A percentile compares a stretch with the other conserved stretches of the same genome.
phyloP scores from a whole-genome alignment of 805 yeast species.

The Metschnikowia reukaufii region DNA sequence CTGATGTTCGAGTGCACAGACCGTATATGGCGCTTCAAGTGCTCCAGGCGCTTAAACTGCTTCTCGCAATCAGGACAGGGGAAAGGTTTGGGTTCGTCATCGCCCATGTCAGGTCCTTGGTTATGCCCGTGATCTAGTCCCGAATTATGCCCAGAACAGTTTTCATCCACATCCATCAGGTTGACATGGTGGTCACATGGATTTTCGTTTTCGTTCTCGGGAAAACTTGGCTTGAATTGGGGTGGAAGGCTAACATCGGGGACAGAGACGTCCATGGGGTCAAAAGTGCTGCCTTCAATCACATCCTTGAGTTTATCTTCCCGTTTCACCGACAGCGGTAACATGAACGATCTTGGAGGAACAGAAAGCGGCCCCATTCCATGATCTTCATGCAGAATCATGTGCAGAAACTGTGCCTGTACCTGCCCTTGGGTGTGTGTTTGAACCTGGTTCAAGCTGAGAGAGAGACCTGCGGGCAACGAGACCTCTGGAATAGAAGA shows the following conservation, averaged over 20 bases:
- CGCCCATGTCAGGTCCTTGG: slow-evolving; percentile 4
- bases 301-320: background rate
- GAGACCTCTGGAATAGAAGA: slow-evolving; percentile 8
- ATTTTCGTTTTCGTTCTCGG: too few relatives aligned
- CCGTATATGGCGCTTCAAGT: slow-evolving; percentile 42
- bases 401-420: slow-evolving; percentile 4
- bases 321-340: slow-evolving; percentile 3
- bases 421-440: background rate
- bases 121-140: too few relatives aligned
- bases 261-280: background rate
- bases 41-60: slow-evolving; percentile 45
- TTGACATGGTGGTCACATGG: too few relatives aligned
- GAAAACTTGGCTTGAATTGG: background rate
- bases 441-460: background rate
- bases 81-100: slow-evolving; percentile 26
- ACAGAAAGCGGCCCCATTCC: background rate
- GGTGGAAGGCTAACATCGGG: background rate
- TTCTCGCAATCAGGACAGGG: slow-evolving; percentile 45
- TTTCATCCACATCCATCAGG: background rate
- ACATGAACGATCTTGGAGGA: background rate
- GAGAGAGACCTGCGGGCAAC: background rate
- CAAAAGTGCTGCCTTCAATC: background rate
- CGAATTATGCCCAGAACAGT: too few relatives aligned
- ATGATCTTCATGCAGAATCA: background rate
- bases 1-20: slow-evolving; percentile 46